phyloP scores from a whole-genome alignment of 805 yeast genomes.

The Starmera dryadoides region DNA sequence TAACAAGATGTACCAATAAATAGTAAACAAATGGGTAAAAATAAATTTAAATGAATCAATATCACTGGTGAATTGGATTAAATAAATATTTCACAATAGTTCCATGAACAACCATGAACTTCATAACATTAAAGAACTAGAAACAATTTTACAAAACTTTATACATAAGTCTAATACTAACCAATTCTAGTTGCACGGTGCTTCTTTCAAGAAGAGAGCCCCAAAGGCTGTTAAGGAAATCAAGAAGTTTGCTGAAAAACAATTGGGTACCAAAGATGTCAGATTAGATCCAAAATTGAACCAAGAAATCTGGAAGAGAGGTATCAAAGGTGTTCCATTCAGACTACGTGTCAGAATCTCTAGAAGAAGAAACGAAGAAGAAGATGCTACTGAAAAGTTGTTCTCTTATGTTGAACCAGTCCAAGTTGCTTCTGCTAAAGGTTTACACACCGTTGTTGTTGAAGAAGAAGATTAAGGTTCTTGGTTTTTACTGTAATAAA shows the following conservation, averaged over 20 bases:
- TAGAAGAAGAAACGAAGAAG: constrained; percentile 99
- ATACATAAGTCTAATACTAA: constrained; percentile 28
- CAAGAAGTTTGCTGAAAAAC: constrained; percentile 96
- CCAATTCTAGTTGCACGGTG: constrained; percentile 83
- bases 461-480: constrained; percentile 49
- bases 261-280: constrained; percentile 99
- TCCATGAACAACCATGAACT: no score
- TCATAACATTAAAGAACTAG: no score
- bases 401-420: constrained; percentile 98
- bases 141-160: no score
- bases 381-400: constrained; percentile 96
- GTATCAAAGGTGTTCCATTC: constrained; percentile 98
- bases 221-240: constrained; percentile 99
- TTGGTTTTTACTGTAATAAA: constrained; percentile 5
- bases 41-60: no score
- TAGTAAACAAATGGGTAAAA: no score
- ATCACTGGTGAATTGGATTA: background rate
- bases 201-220: constrained; percentile 99
- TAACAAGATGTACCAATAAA: no score
- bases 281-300: constrained; percentile 98
- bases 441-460: constrained; percentile 96
- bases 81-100: no score
- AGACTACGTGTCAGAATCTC: constrained; percentile 98
- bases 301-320: constrained; percentile 99
- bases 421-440: constrained; percentile 90